Base-by-base conservation (phyloP, 2,329 filamentous ascomycete species). In the Aspergillus latus region DNA sequence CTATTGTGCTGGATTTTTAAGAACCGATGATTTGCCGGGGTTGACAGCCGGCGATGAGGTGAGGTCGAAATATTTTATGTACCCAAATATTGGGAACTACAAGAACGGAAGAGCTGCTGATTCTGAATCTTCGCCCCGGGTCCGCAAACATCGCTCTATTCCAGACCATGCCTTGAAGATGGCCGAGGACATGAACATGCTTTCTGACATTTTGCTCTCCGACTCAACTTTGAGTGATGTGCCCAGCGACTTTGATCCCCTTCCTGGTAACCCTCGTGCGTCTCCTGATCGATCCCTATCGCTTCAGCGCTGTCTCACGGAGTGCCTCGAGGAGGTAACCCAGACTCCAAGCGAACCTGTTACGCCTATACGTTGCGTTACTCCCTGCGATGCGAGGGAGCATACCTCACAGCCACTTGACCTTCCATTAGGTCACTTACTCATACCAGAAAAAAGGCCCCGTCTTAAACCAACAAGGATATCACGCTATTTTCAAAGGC, bases 401-500 rank as follows among this genome's bases (percentile, higher is more conserved):
- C 46, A 43, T 9, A 47, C 43, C 11, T 51, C 56, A 9, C 28
- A 16, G 6, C 44, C 34, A 6, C 16, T 49, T 52, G 44, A 49
- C 7, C 21, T 36, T 43, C 28, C 21, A 21, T 21, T 21, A 21
- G 34, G 30, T n/a, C 36, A 30, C 39, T 16, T 28, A 16, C 16
- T 43, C 5, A 21, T 26, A 9, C 11, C 30, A 10, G 28, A 34
- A 13, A 65, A 57, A 52, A 29, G 46, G 9, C 34, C 57, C 32
- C 62, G 60, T 32, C 49, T 59, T 37, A 71, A 62, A 56, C 59
- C 50, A 15, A 64, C 62, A 8, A 75, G 68, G 52, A 65, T 67
- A 46, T 80, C 77, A 2, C 78, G 72, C 16, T 79, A 77, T 60
- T 80, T 80, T 57, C 68, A 72, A 2, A 63, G 59, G 48, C 63